phyloP scores from a whole-genome alignment of 1,284 basidiomycete species.

The Leccinum fuscescens region DNA sequence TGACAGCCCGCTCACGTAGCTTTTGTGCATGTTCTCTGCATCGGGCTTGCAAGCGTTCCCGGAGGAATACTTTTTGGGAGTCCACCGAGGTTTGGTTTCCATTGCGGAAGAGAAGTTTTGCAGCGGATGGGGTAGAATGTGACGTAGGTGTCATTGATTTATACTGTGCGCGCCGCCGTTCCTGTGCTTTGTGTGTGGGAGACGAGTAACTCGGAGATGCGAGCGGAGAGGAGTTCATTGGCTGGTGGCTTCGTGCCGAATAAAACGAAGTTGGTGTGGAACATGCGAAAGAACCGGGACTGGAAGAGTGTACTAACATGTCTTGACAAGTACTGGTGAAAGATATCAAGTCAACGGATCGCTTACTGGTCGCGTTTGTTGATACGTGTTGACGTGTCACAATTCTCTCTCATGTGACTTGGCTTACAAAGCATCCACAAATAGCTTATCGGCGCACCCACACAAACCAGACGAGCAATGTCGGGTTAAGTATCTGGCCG shows the following conservation, averaged over 20 bases:
- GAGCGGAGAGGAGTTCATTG: constrained; percentile 50
- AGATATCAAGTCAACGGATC: background rate
- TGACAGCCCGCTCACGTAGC: constrained; percentile 50
- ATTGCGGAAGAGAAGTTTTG: constrained; percentile 19
- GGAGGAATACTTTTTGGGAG: constrained; percentile 48
- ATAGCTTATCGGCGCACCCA: too few relatives aligned
- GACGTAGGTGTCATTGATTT: constrained; percentile 34
- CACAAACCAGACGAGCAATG: too few relatives aligned
- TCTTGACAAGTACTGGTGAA: background rate
- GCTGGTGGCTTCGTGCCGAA: constrained; percentile 33
- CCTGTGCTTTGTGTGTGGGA: constrained; percentile 39
- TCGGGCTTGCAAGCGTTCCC: constrained; percentile 58
- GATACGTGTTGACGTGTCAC: constrained; percentile 27
- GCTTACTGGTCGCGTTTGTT: constrained; percentile 20
- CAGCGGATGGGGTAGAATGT: constrained; percentile 7
- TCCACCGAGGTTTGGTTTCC: constrained; percentile 30
- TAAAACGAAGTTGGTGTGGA: constrained; percentile 10
- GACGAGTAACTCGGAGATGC: constrained; percentile 37
- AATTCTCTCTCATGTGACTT: constrained; percentile 17
- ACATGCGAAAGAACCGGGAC: background rate
- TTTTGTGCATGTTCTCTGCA: constrained; percentile 59
- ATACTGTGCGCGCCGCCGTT: constrained; percentile 47
- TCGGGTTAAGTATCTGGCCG: too few relatives aligned
- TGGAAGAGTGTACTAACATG: background rate
- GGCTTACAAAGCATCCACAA: background rate